Percentiles rank a stretch among this genome's conserved stretches.
Evolutionary conservation across 352 stramenopile species (phyloP).

Genomic region (Phytophthora pluvialis): DNA sequence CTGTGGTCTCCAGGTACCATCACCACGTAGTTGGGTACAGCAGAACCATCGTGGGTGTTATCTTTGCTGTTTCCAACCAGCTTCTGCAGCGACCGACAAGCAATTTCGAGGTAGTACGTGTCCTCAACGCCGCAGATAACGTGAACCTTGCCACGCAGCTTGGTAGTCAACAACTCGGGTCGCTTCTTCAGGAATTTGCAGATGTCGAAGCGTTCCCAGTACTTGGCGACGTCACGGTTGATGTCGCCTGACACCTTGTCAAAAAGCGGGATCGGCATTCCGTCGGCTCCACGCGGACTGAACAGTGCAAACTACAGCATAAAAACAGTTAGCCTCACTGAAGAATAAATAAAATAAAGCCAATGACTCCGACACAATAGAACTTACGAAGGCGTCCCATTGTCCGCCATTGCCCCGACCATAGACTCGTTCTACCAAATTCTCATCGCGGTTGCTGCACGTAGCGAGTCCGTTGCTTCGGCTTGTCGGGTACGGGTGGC

Average conservation of each 20-base stretch:
- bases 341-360: not conserved
- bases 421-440: conserved; percentile 71
- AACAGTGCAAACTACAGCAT: conserved; percentile 65
- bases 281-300: conserved; percentile 53
- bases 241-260: conserved; percentile 82
- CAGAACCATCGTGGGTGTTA: conserved; percentile 20
- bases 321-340: conserved; percentile 4
- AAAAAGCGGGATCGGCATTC: conserved; percentile 67
- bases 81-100: conserved; percentile 64
- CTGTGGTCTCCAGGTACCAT: conserved; percentile 79
- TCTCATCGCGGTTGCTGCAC: conserved; percentile 77
- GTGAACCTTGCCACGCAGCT: conserved; percentile 67
- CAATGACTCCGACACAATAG: not conserved
- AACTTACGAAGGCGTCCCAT: conserved; percentile 82
- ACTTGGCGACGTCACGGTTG: conserved; percentile 53
- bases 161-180: conserved; percentile 45
- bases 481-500: conserved; percentile 61
- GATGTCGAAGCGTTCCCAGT: conserved; percentile 75
- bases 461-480: conserved; percentile 54
- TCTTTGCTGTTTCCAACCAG: conserved; percentile 45
- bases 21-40: conserved; percentile 67
- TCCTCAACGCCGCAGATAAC: conserved; percentile 78
- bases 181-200: conserved; percentile 54
- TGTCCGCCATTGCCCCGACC: conserved; percentile 73
- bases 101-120: conserved; percentile 79